Base-by-base conservation (phyloP, 1,284 basidiomycete species). In the Cutaneotrichosporon sp. region DNA sequence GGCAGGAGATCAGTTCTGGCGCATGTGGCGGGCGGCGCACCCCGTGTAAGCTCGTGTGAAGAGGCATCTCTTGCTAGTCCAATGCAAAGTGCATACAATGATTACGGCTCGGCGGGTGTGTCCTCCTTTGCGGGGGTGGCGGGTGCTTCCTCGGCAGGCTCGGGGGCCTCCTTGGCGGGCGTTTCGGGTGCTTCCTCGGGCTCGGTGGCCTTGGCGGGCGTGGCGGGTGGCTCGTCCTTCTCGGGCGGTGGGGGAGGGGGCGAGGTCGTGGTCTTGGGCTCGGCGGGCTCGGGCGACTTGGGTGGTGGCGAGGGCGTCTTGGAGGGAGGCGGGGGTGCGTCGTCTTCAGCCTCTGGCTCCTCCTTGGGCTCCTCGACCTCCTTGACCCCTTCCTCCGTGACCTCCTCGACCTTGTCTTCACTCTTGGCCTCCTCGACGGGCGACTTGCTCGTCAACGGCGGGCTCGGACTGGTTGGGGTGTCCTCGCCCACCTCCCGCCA, bases 311-410 rank as follows among this genome's bases (percentile, higher is more conserved):
- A n/a, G 14, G 29, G 49, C 6, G 27, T n/a, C 18, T 42, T 42
- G 18, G 38, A 42, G 3, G 38, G 38, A 7, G 38, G 38, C 18
- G 38, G 18, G 18, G 38, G 38, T n/a, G 38, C 50, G 31, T 22
- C 50, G 51, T 25, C 50, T 16, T 52, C 46, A 24, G 18, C 43
- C 42, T 64, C 62, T 8, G 58, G 62, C 25, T 46, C 61, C 10
- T 59, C 58, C 2, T 20, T 55, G 9, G 25, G 36, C 18, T 61
- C 51, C 49, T 58, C 56, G 20, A 4, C 46, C 46, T 25, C n/a
- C 8, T 7, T 29, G 24, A 8, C 47, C 2, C 11, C 4, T 29
- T 31, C 49, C 29, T 29, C 16, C 8, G 9, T 10, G 7, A 16
- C 29, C 27, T 51, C 27, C 13, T 5, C n/a, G 42, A 47, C 18